Evolutionary conservation across 768 basidiomycete genomes (phyloP), one percentile per base, ranked within the genome.

Genomic region (Psilocybe cubensis): DNA sequence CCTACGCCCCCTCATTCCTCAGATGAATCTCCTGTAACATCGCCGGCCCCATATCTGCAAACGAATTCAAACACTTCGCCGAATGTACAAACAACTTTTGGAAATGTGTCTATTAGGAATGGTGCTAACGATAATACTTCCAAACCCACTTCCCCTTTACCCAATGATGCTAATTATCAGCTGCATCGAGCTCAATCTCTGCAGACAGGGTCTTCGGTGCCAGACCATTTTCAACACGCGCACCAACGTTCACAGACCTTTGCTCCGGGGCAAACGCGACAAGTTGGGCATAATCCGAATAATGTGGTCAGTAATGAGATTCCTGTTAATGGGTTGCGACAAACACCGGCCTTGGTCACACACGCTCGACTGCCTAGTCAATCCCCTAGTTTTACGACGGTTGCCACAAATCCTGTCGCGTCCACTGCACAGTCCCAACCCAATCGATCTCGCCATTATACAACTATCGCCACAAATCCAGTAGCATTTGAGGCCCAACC

Each of bases 311-410:
- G n/a, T 7, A 48, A 12, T 40, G 29, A 18, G 6, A 50, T 41
- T 28, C 54, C 35, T 31, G 25, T 38, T 35, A 35, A 47, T 31
- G 52, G 43, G 35, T 54, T 58, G 20, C 61, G 64, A 14, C 64
- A 56, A 12, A 64, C 55, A 24, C 56, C 62, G 21, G 52, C 61
- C 50, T 28, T 64, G 9, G 18, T 58, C n/a, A 66, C 67, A 10
- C 63, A 52, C 14, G 63, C 67, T 48, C 56, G 54, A 21, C 62
- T 63, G 11, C 67, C 67, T 7, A 29, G 4, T 35, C 41, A 43
- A 28, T 43, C 42, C 17, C 21, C 43, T 23, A 40, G 12, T 43
- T 20, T 44, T 14, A 12, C 28, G 6, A 38, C 38, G 24, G 35
- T 27, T 23, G 18, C 43, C 7, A 42, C 41, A 11, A 23, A 20